A percentile compares a stretch with the other conserved stretches of the same genome.
Conservation (phyloP, 768 basidiomycete species). For the Russula lepida region DNA sequence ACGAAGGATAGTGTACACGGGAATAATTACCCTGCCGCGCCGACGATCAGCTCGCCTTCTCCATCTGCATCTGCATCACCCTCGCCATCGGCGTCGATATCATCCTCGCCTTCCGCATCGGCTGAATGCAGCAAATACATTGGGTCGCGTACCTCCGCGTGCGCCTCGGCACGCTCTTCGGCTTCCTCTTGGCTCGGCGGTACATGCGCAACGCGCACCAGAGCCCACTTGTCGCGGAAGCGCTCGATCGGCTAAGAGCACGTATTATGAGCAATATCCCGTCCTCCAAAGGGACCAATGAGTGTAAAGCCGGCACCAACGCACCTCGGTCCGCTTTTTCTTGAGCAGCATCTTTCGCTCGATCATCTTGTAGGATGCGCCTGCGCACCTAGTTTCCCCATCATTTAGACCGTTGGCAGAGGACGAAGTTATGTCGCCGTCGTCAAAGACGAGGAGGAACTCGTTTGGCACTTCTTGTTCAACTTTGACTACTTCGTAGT, state of each 20-base stretch:
- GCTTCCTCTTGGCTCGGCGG: conserved; percentile 67
- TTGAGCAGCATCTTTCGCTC: conserved; percentile 83
- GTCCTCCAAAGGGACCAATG: not conserved
- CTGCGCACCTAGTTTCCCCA: conserved; percentile 31
- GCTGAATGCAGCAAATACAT: conserved; percentile 41
- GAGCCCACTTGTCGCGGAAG: conserved; percentile 75
- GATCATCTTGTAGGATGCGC: conserved; percentile 85
- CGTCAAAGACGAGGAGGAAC: conserved; percentile 67
- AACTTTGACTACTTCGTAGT: conserved; percentile 81
- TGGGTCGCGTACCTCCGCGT: conserved; percentile 72
- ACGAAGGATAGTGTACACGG: not conserved
- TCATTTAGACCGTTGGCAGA: not conserved
- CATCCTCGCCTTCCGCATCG: conserved; percentile 43
- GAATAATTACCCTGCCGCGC: not conserved
- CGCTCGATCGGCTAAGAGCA: conserved; percentile 53
- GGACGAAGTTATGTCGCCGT: conserved; percentile 27
- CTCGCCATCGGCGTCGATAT: conserved; percentile 50
- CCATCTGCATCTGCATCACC: conserved; percentile 13
- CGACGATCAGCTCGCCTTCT: conserved; percentile 6
- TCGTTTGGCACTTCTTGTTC: conserved; percentile 84
- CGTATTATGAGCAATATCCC: conserved; percentile 1
- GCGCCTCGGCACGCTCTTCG: conserved; percentile 67
- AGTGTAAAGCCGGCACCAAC: conserved; percentile 23
- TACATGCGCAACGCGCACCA: conserved; percentile 64
- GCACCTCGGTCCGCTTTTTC: conserved; percentile 73